A percentile compares a stretch with the other conserved stretches of the same genome.
Conservation (phyloP, 2,329 filamentous ascomycete species). For the Verticillium longisporum region DNA sequence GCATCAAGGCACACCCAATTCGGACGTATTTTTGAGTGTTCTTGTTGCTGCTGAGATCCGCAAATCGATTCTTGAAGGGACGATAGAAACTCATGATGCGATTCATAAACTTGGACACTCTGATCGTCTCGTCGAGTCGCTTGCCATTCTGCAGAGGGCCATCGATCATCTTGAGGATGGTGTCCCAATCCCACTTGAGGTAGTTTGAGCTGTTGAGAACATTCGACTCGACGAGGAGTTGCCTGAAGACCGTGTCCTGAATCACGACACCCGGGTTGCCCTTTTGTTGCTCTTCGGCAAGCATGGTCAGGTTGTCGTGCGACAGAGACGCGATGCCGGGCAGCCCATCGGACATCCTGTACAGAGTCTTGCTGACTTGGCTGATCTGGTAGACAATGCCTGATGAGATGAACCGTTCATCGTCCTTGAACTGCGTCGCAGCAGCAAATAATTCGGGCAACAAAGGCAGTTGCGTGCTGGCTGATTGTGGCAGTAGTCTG, state of each 20-base stretch:
- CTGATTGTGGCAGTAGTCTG: slow-evolving; percentile 71
- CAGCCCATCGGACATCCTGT: slow-evolving; percentile 57
- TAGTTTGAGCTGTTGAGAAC: slow-evolving; percentile 87
- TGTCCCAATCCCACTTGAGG: slow-evolving; percentile 95
- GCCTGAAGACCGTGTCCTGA: slow-evolving; percentile 57
- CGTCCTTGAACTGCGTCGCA: slow-evolving; percentile 63
- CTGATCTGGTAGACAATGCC: slow-evolving; percentile 97
- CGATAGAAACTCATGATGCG: slow-evolving; percentile 90
- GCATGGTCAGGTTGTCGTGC: slow-evolving; percentile 37
- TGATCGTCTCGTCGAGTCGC: slow-evolving; percentile 86
- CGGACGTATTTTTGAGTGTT: slow-evolving; percentile 91
- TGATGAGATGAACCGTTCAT: slow-evolving; percentile 73
- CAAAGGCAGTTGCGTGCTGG: slow-evolving; percentile 80
- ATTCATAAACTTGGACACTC: slow-evolving; percentile 94
- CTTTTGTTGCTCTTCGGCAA: slow-evolving; percentile 53
- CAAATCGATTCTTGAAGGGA: slow-evolving; percentile 94
- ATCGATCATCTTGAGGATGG: slow-evolving; percentile 85
- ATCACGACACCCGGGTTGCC: slow-evolving; percentile 36
- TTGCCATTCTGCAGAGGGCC: slow-evolving; percentile 88
- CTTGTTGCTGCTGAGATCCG: slow-evolving; percentile 81
- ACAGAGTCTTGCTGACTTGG: slow-evolving; percentile 89
- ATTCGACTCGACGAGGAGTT: slow-evolving; percentile 67
- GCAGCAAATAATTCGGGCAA: slow-evolving; percentile 78
- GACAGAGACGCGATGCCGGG: slow-evolving; percentile 27
- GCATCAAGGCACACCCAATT: slow-evolving; percentile 81